Evolutionary conservation across 352 stramenopile species (phyloP), one percentile per base, ranked within the genome.

Genomic region (Elongisporangium senticosum): DNA sequence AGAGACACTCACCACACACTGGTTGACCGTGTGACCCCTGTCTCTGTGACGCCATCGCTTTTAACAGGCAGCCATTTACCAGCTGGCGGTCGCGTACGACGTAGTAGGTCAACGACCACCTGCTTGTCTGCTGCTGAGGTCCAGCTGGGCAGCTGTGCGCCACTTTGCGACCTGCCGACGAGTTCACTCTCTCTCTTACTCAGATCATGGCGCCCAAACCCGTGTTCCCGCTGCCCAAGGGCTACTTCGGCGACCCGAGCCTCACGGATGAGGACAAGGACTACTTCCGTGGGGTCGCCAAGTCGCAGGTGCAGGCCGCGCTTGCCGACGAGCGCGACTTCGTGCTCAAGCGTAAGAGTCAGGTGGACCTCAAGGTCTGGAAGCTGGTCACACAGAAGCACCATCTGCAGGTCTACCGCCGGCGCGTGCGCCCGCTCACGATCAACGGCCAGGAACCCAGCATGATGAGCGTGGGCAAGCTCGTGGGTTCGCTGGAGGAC

Each of bases 191-290:
- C 10, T 15, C 33, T 13, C 26, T 37, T 37, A 37, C 33, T 43
- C 13, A 4, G 33, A 0, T 1, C 33, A 43, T 43, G 33, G 33
- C 33, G 33, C 33, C 33, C 33, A 43, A 43, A 10, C 33, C 33
- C 33, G 11, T 4, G 14, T 71, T 61, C 39, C 71, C 67, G 7
- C 24, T 79, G 14, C 65, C 62, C 19, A 48, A 53, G 14, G 58
- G 49, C n/a, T 69, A 72, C 66, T 77, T 83, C 49, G 61, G 60
- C 1, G 19, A 58, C 14, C 49, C 68, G 7, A 40, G 64, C 23
- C 50, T 81, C 43, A 66, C 67, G 17, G 19, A 24, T 0, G 64
- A 65, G 19, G 67, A 81, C 49, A 53, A 72, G 19, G 40, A 77
- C 17, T 59, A 77, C 22, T 77, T 65, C 49, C 49, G 49, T 14